Percentiles rank a stretch among this genome's conserved stretches.
These are phyloP conservation scores for Camellia sinensis DNA, from an alignment of 148 eudicot species.

Conservation along the genomic window DNA sequence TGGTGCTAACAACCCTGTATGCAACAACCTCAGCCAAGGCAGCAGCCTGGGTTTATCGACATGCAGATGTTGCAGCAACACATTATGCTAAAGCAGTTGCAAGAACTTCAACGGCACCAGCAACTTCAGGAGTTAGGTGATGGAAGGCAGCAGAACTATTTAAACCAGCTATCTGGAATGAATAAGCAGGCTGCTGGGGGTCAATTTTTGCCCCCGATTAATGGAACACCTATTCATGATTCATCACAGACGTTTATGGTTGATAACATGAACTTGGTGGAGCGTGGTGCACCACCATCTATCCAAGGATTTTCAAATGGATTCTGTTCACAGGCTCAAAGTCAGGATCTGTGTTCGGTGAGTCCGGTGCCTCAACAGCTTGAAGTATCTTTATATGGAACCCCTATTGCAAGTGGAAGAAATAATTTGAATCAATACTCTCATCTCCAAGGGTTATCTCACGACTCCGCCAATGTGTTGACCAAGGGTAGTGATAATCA, in stretches of 20 bases:
- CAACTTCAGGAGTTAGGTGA: constrained; percentile 47
- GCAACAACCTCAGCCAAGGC: constrained; percentile 34
- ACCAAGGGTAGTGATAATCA: constrained; percentile 18
- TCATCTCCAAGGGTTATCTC: constrained; percentile 35
- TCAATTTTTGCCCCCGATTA: constrained; percentile 26
- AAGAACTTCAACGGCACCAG: constrained; percentile 54
- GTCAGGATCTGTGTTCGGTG: constrained; percentile 20
- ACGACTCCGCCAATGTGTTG: constrained; percentile 23
- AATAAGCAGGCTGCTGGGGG: constrained; percentile 30
- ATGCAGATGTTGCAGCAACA: constrained; percentile 55
- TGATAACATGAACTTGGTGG: constrained; percentile 40
- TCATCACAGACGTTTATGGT: constrained; percentile 30
- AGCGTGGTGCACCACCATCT: constrained; percentile 34
- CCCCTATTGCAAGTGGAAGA: constrained; percentile 33
- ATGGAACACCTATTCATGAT: constrained; percentile 35
- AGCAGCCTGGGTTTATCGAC: constrained; percentile 34
- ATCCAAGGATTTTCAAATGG: constrained; percentile 46
- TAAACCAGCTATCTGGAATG: constrained; percentile 32
- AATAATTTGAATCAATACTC: constrained; percentile 24
- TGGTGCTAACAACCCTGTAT: constrained; percentile 11
- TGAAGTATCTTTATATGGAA: constrained; percentile 39
- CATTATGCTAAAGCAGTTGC: constrained; percentile 52
- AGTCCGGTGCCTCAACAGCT: constrained; percentile 30
- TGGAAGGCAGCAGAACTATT: constrained; percentile 38
- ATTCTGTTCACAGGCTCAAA: constrained; percentile 28